phyloP scores from a whole-genome alignment of 2,329 filamentous ascomycete genomes.

The Mycosphaerella sp. region DNA sequence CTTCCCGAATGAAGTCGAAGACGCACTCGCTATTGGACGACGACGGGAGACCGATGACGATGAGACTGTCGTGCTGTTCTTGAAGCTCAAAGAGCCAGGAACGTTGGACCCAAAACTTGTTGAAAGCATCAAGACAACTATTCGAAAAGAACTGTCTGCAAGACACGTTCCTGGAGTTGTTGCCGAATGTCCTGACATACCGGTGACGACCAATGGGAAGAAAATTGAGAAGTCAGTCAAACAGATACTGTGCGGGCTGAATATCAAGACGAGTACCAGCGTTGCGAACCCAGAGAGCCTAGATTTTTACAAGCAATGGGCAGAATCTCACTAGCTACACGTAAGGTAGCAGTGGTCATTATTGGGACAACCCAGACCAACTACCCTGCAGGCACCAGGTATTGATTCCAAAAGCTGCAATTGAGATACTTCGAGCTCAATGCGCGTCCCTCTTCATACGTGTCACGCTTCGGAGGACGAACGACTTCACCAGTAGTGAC shows the following conservation, averaged over 20 bases:
- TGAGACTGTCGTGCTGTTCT: slow-evolving; percentile 81
- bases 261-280: slow-evolving; percentile 82
- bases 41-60: slow-evolving; percentile 64
- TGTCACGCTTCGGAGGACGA: no score
- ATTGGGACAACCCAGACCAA: no score
- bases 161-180: slow-evolving; percentile 82
- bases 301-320: slow-evolving; percentile 82
- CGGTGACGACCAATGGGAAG: slow-evolving; percentile 89
- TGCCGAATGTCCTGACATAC: slow-evolving; percentile 78
- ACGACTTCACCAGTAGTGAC: no score
- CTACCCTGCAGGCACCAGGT: no score
- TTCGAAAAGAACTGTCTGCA: slow-evolving; percentile 74
- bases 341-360: background rate
- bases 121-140: slow-evolving; percentile 56
- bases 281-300: slow-evolving; percentile 88
- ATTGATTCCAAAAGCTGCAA: no score
- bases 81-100: slow-evolving; percentile 62
- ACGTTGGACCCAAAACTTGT: slow-evolving; percentile 56
- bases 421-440: no score
- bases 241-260: slow-evolving; percentile 83
- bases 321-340: slow-evolving; percentile 42
- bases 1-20: slow-evolving; percentile 70
- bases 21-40: slow-evolving; percentile 81
- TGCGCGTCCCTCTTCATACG: no score
- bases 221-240: slow-evolving; percentile 98